Base-by-base conservation (phyloP, 257 asterid species). In the Nemophila menziesii region DNA sequence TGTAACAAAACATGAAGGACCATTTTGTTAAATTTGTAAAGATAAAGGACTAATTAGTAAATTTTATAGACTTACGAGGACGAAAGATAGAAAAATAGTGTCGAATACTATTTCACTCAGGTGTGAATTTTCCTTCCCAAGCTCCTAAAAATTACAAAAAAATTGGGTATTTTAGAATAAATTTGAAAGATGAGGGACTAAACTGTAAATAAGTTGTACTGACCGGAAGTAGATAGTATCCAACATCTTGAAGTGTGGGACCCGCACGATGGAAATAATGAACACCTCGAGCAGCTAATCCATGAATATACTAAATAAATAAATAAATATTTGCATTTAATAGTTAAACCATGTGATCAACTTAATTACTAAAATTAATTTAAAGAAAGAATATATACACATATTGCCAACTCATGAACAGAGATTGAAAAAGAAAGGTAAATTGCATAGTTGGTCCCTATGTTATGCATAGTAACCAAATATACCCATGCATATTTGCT, bases 211-310 rank as follows among this genome's bases (percentile, higher is more conserved):
- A 24, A 48, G 55, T 43, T 39, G 11, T 23, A 46, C 60, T 60
- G 67, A 89, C 98, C 56, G 98, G 98, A 55, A 89, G 94, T 60
- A 84, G 78, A 64, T 60, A 64, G 67, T 78, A 84, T 50, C 94
- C 98, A 27, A 58, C 57, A 61, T 89, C 98, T 60, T 89, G 93
- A 58, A 89, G 98, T 36, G 51, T 67, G 1, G 85, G 96, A 52
- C 98, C 98, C 16, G 98, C 94, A 17, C 83, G 75, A 54, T 89
- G 98, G 18, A 89, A 17, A 57, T 81, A 89, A 60, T 89, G 96
- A 58, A 84, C 92, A 66, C 98, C 94, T 57, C 82, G 78, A 52
- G 98, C 98, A 39, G 94, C 92, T 33, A 89, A 39, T 43, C 96
- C 98, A 54, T 84, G 98, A 48, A 84, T 72, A 59, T 89, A 89